Evolutionary conservation across 257 asterid genomes (phyloP).

Genomic region (Cynanchum wilfordii): DNA sequence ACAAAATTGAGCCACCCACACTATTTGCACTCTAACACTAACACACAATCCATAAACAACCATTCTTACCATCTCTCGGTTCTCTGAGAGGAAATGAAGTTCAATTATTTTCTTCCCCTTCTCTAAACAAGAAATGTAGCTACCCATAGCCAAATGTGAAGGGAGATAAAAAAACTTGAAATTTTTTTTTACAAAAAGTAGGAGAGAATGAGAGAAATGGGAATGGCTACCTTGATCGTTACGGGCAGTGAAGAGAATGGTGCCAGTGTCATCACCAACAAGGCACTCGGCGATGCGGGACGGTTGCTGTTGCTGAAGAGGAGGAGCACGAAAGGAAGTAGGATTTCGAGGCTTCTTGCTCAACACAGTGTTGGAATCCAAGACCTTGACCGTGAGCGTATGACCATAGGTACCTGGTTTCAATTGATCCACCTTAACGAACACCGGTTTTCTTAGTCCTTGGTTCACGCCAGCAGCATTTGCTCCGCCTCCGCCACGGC

Average conservation of each 20-base stretch:
- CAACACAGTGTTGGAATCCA: conserved; percentile 56
- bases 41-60: not conserved
- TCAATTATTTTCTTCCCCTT: too few relatives aligned
- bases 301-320: conserved; percentile 42
- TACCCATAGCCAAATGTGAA: not conserved
- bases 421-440: conserved; percentile 57
- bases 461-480: conserved; percentile 30
- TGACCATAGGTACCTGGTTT: conserved; percentile 76
- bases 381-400: conserved; percentile 53
- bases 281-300: conserved; percentile 72
- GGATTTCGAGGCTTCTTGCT: conserved; percentile 66
- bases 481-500: conserved; percentile 24
- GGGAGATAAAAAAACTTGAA: not conserved
- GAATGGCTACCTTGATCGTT: conserved; percentile 53
- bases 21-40: not conserved
- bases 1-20: not conserved
- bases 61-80: not conserved
- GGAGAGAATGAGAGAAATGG: conserved; percentile 2
- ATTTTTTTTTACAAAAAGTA: too few relatives aligned
- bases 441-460: conserved; percentile 68
- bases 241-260: conserved; percentile 80
- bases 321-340: conserved; percentile 38
- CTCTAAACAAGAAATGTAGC: not conserved
- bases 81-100: not conserved
- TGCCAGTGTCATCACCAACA: conserved; percentile 73